Base-by-base conservation (phyloP, 164 flowering plant genomes). In the Santalum album region DNA sequence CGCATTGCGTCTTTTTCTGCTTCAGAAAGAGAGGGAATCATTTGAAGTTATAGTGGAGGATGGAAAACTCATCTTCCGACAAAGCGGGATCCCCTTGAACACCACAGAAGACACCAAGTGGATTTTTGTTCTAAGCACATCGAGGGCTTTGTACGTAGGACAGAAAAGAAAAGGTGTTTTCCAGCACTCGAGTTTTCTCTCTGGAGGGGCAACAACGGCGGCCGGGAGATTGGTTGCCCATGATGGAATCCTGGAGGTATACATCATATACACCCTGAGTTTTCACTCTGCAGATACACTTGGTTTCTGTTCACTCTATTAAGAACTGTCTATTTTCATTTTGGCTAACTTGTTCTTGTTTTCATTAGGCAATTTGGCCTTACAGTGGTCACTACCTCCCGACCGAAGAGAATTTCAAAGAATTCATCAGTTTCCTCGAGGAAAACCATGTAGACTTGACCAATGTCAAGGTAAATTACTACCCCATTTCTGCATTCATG, bases 311-410 rank as follows among this genome's bases (percentile, higher is more conserved):
- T n/a, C n/a, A n/a, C n/a, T n/a, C n/a, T n/a, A n/a, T n/a, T n/a
- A n/a, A n/a, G n/a, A n/a, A n/a, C 34, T 29, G 9, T 3, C 25
- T 22, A 45, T 10, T 6, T 19, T 25, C 29, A 14, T 29, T 34
- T 25, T 14, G 14, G 9, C 27, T 35, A 19, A n/a, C 15, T 24
- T 22, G 46, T 24, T 20, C 19, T 12, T 24, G 18, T 39, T 7
- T 50, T 63, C 57, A 51, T 40, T 63, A 80, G 95, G 89, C 84
- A 15, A 70, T 87, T 25, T 84, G 91, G 91, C 86, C 91, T 4
- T 78, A 84, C 58, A 84, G 96, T 45, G 91, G 96, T 34, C 96
- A 87, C 60, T 87, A 87, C 66, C 84, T 62, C 55, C 96, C 91
- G 32, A 82, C 87, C 0, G 83, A 81, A 58, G 91, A 87, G 56